These are phyloP conservation scores for Phytopythium cucurbitacearum DNA, from an alignment of 352 stramenopile species.

Conservation along the genomic window DNA sequence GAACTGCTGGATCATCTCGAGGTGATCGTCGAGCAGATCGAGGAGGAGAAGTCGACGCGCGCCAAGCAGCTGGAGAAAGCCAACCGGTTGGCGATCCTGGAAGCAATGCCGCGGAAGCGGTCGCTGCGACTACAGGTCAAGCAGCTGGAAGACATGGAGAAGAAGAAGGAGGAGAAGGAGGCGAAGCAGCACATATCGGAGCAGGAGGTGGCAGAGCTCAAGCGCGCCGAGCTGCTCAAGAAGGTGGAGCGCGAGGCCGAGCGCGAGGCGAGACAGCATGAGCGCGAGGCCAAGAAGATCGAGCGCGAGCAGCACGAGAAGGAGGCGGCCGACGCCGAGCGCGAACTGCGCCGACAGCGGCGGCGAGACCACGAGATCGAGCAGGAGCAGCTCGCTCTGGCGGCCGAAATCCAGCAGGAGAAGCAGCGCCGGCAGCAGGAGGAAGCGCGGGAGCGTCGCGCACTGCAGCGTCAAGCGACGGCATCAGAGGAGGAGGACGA, in stretches of 20 bases:
- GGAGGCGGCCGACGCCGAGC: constrained; percentile 43
- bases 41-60: constrained; percentile 46
- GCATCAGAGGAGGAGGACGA: constrained; percentile 12
- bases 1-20: constrained; percentile 75
- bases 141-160: constrained; percentile 77
- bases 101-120: constrained; percentile 80
- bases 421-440: constrained; percentile 42
- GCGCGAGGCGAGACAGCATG: constrained; percentile 44
- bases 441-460: constrained; percentile 45
- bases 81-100: constrained; percentile 71
- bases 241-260: constrained; percentile 68
- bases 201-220: constrained; percentile 67
- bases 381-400: constrained; percentile 27
- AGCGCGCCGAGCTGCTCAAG: constrained; percentile 57
- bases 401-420: constrained; percentile 28
- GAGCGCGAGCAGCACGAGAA: constrained; percentile 55
- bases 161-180: constrained; percentile 56
- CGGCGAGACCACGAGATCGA: constrained; percentile 60
- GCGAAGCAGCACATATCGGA: constrained; percentile 47
- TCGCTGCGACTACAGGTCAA: constrained; percentile 84
- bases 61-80: constrained; percentile 66
- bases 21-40: constrained; percentile 77
- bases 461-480: constrained; percentile 33
- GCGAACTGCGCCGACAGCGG: constrained; percentile 48
- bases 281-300: constrained; percentile 41